phyloP scores from a whole-genome alignment of 495 filamentous ascomycete species.

The Neurospora pannonica region DNA sequence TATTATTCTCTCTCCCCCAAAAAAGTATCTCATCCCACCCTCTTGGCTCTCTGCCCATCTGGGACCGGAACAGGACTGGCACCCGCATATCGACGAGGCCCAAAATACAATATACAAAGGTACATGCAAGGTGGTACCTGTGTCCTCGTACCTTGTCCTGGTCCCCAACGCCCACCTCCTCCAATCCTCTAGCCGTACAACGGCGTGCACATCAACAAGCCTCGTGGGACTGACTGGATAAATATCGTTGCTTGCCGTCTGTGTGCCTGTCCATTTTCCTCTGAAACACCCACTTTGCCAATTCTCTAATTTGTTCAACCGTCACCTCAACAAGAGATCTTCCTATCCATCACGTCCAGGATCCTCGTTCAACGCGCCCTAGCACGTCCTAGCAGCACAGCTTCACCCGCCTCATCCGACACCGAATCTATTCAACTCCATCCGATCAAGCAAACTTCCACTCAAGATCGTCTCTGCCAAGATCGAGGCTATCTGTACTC shows the following conservation, averaged over 20 bases:
- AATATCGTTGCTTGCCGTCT: slow-evolving; percentile 19
- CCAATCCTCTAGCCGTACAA: slow-evolving; percentile 7
- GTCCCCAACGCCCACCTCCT: background rate
- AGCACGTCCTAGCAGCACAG: background rate
- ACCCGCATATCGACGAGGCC: background rate
- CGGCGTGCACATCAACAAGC: slow-evolving; percentile 15
- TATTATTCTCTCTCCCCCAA: background rate
- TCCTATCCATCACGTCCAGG: slow-evolving; percentile 12
- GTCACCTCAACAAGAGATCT: slow-evolving; percentile 1
- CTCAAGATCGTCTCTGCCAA: background rate
- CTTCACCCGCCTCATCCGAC: background rate
- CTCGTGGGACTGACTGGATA: slow-evolving; percentile 21
- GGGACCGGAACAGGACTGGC: background rate
- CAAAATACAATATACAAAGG: background rate
- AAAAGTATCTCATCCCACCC: slow-evolving; percentile 1
- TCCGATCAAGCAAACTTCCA: background rate
- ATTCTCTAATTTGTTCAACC: slow-evolving; percentile 7
- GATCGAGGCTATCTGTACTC: background rate
- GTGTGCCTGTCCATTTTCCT: slow-evolving; percentile 13
- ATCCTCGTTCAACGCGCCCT: slow-evolving; percentile 1
- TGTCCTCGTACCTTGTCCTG: background rate
- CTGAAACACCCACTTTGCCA: slow-evolving; percentile 17
- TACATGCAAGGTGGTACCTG: background rate
- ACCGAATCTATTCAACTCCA: background rate
- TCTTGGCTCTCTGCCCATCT: slow-evolving; percentile 6